Evolutionary conservation across 2,329 filamentous ascomycete genomes (phyloP), one percentile per base, ranked within the genome.

Genomic region (Pseudogymnoascus pannorum): DNA sequence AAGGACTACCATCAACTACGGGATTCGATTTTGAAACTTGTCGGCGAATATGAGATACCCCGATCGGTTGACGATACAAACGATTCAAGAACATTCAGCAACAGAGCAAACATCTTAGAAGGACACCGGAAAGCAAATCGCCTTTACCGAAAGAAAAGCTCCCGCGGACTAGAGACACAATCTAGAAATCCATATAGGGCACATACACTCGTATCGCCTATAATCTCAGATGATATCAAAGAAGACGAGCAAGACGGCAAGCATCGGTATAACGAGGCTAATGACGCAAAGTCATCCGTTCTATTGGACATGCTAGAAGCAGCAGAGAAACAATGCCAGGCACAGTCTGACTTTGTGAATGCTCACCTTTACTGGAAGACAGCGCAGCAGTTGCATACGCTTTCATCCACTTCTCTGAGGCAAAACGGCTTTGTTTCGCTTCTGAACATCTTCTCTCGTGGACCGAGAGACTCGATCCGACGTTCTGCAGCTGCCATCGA

Each of bases 281-380:
- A 80, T 66, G 72, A 79, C 63, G 77, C 82, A 68, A 64, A 68
- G 9, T 66, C 75, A 24, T 72, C 81, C 0, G 81, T 87, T 4
- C 75, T 91, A 9, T 80, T 90, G 40, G 81, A 83, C 1, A 92
- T 92, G 87, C 81, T 92, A 26, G 86, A 88, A 65, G 87, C 87
- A 16, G 90, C 90, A 14, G 89, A 88, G 66, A 81, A 86, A 0
- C 88, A 91, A 71, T 92, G 89, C 61, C 86, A 89, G 67, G 85
- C 88, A 22, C 85, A 89, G 64, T 89, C 88, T 0, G 91, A 96
- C 71, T 96, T 92, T 68, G 85, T 94, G 58, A 87, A 87, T 29
- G 88, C 91, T 1, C 90, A 95, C 67, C 81, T 90, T 59, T 96
- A 93, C 77, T 93, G 89, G 86, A 89, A 87, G 71, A 92, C 91